Evolutionary conservation across 768 basidiomycete genomes (phyloP).

Genomic region (Termitomyces sp.): DNA sequence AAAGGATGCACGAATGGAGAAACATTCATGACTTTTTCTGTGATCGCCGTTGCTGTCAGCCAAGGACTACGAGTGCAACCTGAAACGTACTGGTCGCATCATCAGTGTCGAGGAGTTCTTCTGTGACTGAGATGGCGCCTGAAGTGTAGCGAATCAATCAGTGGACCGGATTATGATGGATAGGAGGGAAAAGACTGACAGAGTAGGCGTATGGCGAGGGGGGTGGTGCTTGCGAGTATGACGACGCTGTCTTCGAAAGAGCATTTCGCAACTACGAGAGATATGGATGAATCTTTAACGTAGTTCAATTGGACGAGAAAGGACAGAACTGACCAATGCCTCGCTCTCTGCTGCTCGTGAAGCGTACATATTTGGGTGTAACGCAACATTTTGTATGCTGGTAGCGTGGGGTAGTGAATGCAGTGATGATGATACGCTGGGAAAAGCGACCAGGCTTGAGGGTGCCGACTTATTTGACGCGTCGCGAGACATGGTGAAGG

Average conservation of each 20-base stretch:
- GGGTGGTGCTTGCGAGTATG: slow-evolving; percentile 31
- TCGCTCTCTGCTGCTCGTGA: slow-evolving; percentile 69
- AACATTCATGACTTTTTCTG: slow-evolving; percentile 25
- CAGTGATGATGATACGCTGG: slow-evolving; percentile 68
- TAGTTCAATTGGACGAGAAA: background rate
- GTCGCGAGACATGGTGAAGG: slow-evolving; percentile 32
- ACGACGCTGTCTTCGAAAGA: slow-evolving; percentile 49
- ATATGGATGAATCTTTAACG: slow-evolving; percentile 3
- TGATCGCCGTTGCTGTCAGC: slow-evolving; percentile 1
- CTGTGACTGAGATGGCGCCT: slow-evolving; percentile 36
- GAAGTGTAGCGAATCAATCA: slow-evolving; percentile 11
- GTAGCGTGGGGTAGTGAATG: slow-evolving; percentile 70
- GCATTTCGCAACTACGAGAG: slow-evolving; percentile 55
- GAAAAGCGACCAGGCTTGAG: slow-evolving; percentile 64
- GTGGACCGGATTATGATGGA: slow-evolving; percentile 3
- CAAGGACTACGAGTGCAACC: slow-evolving; percentile 7
- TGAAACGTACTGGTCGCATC: slow-evolving; percentile 51
- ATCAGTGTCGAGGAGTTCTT: slow-evolving; percentile 46
- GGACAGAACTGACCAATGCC: slow-evolving; percentile 53
- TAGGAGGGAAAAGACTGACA: slow-evolving; percentile 26
- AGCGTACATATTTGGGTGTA: slow-evolving; percentile 71
- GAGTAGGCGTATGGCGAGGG: slow-evolving; percentile 30
- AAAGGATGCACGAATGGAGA: slow-evolving; percentile 12
- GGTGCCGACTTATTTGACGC: slow-evolving; percentile 37
- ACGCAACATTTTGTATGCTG: slow-evolving; percentile 58